A percentile compares a stretch with the other conserved stretches of the same genome.
phyloP scores from a whole-genome alignment of 2,329 filamentous ascomycete genomes.

The Ceratocystis eucalypticola region DNA sequence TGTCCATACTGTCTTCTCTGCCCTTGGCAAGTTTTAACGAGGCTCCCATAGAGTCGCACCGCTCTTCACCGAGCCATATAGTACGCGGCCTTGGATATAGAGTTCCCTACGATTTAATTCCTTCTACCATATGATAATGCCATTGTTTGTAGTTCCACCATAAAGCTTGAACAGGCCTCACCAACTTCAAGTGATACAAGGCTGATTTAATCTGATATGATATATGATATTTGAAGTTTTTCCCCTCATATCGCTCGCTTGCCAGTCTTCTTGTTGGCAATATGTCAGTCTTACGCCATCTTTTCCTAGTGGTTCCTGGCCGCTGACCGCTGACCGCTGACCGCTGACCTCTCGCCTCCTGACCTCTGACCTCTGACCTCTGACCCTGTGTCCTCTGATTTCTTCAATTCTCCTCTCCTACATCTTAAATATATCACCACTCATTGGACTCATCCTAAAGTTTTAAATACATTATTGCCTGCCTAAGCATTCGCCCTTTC shows the following conservation, averaged over 20 bases:
- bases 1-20: not conserved
- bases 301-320: conserved; percentile 5
- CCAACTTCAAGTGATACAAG: conserved; percentile 1
- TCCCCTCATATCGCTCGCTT: not conserved
- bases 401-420: not conserved
- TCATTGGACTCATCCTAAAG: not conserved
- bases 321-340: not conserved
- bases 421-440: not conserved
- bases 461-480: not conserved
- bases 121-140: not conserved
- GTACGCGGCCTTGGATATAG: too few relatives aligned
- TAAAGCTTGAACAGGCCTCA: not conserved
- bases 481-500: not conserved
- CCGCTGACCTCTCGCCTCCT: not conserved
- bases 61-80: not conserved
- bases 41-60: not conserved
- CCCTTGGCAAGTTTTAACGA: not conserved
- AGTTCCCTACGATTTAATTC: not conserved
- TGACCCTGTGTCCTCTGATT: not conserved
- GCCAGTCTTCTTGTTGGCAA: not conserved
- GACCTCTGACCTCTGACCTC: not conserved
- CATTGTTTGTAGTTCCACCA: not conserved
- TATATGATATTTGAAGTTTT: not conserved
- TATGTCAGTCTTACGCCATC: not conserved
- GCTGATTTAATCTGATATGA: not conserved